Conservation (phyloP, 768 basidiomycete species). For the Pulveroboletus sp. region DNA sequence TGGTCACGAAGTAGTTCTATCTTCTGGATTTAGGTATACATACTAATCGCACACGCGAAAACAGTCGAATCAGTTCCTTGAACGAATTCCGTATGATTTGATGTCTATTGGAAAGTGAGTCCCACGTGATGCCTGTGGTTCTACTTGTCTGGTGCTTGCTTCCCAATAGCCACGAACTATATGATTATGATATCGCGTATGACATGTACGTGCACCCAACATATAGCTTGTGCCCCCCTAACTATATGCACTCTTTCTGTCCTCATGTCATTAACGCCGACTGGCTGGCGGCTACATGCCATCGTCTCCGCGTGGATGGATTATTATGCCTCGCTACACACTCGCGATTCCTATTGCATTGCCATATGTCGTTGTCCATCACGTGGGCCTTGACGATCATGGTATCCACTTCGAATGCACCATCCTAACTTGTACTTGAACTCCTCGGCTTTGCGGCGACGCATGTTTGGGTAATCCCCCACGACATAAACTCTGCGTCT, state of each 20-base stretch:
- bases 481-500: not conserved
- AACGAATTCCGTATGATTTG: constrained; percentile 72
- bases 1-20: constrained; percentile 54
- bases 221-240: not conserved
- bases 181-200: constrained; percentile 58
- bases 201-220: constrained; percentile 48
- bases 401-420: not conserved
- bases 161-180: constrained; percentile 68
- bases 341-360: not conserved
- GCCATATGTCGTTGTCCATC: not conserved
- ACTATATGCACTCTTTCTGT: not conserved
- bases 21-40: not conserved
- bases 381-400: constrained; percentile 7
- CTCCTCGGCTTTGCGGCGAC: not conserved
- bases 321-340: not conserved
- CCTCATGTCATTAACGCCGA: not conserved
- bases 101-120: constrained; percentile 81
- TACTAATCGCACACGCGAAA: not conserved
- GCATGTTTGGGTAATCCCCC: not conserved
- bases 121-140: not conserved
- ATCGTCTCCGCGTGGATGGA: not conserved
- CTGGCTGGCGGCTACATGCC: too few species aligned
- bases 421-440: not conserved
- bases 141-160: not conserved
- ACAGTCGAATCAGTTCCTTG: constrained; percentile 72